A percentile compares a stretch with the other conserved stretches of the same genome.
phyloP scores from a whole-genome alignment of 352 stramenopile species.

The Globisporangium okanoganense region DNA sequence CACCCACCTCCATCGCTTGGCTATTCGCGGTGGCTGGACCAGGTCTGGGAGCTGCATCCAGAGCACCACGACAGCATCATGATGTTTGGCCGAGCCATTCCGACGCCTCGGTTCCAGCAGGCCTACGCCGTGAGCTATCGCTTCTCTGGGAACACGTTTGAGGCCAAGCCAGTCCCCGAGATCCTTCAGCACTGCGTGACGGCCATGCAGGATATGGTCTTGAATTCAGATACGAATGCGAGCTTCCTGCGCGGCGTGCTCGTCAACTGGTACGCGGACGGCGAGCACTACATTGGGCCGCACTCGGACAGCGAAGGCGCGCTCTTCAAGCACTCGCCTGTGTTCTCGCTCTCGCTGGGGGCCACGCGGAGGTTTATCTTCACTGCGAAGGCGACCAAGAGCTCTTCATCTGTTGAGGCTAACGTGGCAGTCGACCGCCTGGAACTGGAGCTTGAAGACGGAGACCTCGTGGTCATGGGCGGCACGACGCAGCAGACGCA shows the following conservation, averaged over 20 bases:
- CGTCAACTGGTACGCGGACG: constrained; percentile 83
- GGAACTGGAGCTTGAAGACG: constrained; percentile 33
- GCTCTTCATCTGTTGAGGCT: not conserved
- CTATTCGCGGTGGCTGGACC: constrained; percentile 23
- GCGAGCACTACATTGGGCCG: constrained; percentile 77
- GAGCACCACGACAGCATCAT: constrained; percentile 52
- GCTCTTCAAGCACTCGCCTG: constrained; percentile 35
- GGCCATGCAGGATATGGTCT: constrained; percentile 39
- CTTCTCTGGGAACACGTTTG: constrained; percentile 60
- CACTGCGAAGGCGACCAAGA: not conserved
- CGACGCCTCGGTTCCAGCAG: constrained; percentile 69
- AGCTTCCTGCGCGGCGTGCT: constrained; percentile 47
- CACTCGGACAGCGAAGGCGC: constrained; percentile 70
- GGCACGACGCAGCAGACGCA: constrained; percentile 35
- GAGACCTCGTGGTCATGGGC: constrained; percentile 48
- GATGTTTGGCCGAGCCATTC: constrained; percentile 56
- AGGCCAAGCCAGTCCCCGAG: constrained; percentile 35
- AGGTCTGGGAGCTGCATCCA: constrained; percentile 63
- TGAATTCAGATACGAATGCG: constrained; percentile 20
- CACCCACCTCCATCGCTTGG: not conserved
- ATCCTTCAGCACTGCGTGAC: constrained; percentile 36
- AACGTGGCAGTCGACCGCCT: constrained; percentile 3
- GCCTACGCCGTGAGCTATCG: constrained; percentile 48
- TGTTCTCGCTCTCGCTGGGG: constrained; percentile 37
- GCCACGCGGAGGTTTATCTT: constrained; percentile 38